phyloP scores from a whole-genome alignment of 495 filamentous ascomycete genomes.

The Lophiotrema nucula region DNA sequence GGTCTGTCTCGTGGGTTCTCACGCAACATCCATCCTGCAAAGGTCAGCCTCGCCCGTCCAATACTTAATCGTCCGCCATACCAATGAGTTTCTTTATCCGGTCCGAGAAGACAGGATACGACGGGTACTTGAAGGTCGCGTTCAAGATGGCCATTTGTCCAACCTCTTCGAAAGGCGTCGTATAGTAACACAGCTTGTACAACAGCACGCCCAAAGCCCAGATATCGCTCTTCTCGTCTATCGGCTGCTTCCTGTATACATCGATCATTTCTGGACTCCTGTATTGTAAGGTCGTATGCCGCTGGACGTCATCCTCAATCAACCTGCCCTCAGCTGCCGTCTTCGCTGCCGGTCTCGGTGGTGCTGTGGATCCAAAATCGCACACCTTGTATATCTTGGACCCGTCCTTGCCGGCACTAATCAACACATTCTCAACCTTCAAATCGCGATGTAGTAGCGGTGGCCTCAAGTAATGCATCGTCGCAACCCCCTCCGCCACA shows the following conservation, averaged over 20 bases:
- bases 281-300: slow-evolving; percentile 95
- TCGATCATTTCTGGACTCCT: slow-evolving; percentile 98
- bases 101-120: slow-evolving; percentile 85
- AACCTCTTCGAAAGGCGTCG: slow-evolving; percentile 95
- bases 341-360: slow-evolving; percentile 78
- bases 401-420: slow-evolving; percentile 58
- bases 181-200: slow-evolving; percentile 99
- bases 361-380: slow-evolving; percentile 92
- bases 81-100: slow-evolving; percentile 87
- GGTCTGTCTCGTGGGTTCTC: slow-evolving; percentile 80
- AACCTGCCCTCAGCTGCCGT: slow-evolving; percentile 81
- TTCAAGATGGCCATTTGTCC: slow-evolving; percentile 98
- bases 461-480: slow-evolving; percentile 98
- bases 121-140: slow-evolving; percentile 89
- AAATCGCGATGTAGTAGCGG: slow-evolving; percentile 90
- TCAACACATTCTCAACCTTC: slow-evolving; percentile 97
- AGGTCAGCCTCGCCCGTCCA: slow-evolving; percentile 1
- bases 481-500: slow-evolving; percentile 92
- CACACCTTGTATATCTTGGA: slow-evolving; percentile 83
- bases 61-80: slow-evolving; percentile 44
- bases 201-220: slow-evolving; percentile 95
- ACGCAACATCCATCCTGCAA: slow-evolving; percentile 79
- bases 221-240: slow-evolving; percentile 98
- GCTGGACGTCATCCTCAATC: slow-evolving; percentile 95
- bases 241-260: slow-evolving; percentile 91